A percentile compares a stretch with the other conserved stretches of the same genome.
These are phyloP conservation scores for Aegilops sharonensis DNA, from an alignment of 176 grass and related monocot species.

Conservation along the genomic window DNA sequence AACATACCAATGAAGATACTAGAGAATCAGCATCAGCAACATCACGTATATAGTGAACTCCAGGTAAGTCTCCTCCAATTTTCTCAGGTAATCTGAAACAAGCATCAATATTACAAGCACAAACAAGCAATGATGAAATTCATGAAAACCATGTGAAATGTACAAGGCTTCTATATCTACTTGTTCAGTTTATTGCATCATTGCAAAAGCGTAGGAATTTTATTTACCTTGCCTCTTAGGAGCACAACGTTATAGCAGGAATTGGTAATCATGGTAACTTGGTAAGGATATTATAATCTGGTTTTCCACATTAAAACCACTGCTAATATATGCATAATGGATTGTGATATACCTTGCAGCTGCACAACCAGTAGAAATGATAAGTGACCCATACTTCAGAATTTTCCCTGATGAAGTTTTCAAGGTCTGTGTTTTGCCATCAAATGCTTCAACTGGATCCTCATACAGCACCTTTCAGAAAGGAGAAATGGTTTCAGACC, in stretches of 20 bases:
- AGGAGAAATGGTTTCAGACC: conserved; percentile 15
- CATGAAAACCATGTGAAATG: neutral
- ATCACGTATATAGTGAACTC: conserved; percentile 88
- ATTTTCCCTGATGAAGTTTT: conserved; percentile 80
- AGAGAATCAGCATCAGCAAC: conserved; percentile 91
- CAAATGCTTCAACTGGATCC: conserved; percentile 83
- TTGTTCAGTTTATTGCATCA: neutral
- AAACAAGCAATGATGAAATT: conserved; percentile 1
- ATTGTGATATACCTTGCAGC: conserved; percentile 54
- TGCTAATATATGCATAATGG: neutral
- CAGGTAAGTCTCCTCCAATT: conserved; percentile 75
- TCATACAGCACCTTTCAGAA: conserved; percentile 73
- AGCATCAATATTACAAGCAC: conserved; percentile 15
- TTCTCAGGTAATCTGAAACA: conserved; percentile 78
- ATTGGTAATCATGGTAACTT: neutral
- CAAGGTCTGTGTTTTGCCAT: conserved; percentile 81
- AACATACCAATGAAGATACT: conserved; percentile 86
- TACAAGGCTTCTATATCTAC: neutral
- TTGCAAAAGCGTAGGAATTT: neutral
- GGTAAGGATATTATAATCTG: neutral
- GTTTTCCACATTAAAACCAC: neutral
- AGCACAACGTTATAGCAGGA: neutral
- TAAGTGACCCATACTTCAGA: conserved; percentile 90
- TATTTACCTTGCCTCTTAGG: neutral
- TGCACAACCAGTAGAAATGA: conserved; percentile 83